Evolutionary conservation across 805 yeast genomes (phyloP), one percentile per base, ranked within the genome.

Genomic region (Metschnikowia lochheadii): DNA sequence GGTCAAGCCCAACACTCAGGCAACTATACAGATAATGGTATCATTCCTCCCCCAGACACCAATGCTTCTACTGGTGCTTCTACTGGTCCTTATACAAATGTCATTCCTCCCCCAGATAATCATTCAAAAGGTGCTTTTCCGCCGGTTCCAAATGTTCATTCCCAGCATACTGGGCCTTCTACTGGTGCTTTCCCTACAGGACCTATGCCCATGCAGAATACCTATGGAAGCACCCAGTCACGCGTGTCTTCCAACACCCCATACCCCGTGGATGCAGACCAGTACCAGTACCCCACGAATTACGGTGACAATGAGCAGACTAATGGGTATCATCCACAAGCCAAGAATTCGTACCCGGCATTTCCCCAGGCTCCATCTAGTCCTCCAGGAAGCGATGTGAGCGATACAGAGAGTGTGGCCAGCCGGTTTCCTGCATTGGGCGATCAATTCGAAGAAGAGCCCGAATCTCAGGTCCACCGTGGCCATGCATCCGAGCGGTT

Each of bases 401-500:
- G 60, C 26, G 62, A 58, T 18, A 18, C 52, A 2, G 60, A 56
- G 32, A 56, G 60, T 32, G 62, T 53, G 2, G 56, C 60, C n/a
- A 57, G 59, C 40, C 49, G 61, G 36, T 57, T 50, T 36, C 62
- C 62, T 6, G 56, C 55, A 1, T 26, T 57, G 14, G 61, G 42
- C 33, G 53, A 37, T 1, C 41, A 39, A 21, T 49, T 45, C 26
- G 53, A 47, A 10, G 51, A 37, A 5, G 50, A 37, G 6, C 26
- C 11, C 26, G 31, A n/a, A 23, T 18, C 38, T 13, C 32, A 43
- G 14, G 13, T n/a, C 17, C 36, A 38, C n/a, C 48, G 29, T 10
- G 53, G 51, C 38, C 58, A 54, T 33, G 61, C 60, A 1, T 41
- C 54, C 3, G 46, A 48, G 26, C 35, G 62, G 39, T 58, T 51